Conservation (phyloP, 169 alveolate genomes). For the Cryptosporidium canis region DNA sequence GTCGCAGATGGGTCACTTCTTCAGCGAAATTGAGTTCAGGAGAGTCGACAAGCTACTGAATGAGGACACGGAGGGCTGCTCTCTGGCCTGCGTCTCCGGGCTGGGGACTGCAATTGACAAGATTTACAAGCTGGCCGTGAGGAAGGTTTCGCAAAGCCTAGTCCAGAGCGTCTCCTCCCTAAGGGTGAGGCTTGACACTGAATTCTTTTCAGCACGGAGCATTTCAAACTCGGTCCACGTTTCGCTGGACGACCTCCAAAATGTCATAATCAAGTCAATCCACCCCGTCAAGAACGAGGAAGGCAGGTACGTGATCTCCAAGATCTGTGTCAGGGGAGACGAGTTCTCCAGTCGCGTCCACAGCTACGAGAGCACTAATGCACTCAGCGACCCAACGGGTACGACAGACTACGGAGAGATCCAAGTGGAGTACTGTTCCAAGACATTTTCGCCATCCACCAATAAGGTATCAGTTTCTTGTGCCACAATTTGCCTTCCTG, state of each 20-base stretch:
- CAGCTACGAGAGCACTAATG: not conserved
- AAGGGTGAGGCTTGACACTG: not conserved
- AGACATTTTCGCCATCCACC: not conserved
- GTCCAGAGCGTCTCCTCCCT: not conserved
- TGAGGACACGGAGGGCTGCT: slow-evolving; percentile 1
- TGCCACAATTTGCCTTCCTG: not conserved
- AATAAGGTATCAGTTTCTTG: not conserved
- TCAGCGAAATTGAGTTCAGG: slow-evolving; percentile 15
- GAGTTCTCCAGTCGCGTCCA: not conserved
- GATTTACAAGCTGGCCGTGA: slow-evolving; percentile 11
- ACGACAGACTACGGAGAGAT: not conserved
- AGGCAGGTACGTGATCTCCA: not conserved
- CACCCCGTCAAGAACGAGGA: not conserved
- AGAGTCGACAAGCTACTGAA: not conserved
- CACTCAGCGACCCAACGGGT: not conserved
- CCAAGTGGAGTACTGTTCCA: not conserved
- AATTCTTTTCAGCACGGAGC: not conserved
- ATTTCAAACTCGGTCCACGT: not conserved
- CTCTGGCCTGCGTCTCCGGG: not conserved
- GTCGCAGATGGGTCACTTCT: not conserved
- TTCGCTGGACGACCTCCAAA: slow-evolving; percentile 7
- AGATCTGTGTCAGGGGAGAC: not conserved
- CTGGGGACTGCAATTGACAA: not conserved
- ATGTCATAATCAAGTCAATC: not conserved
- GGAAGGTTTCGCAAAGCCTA: not conserved